Percentiles rank a stretch among this genome's conserved stretches.
Evolutionary conservation across 73 alveolate genomes (phyloP).

Genomic region (Urostyla sp.): DNA sequence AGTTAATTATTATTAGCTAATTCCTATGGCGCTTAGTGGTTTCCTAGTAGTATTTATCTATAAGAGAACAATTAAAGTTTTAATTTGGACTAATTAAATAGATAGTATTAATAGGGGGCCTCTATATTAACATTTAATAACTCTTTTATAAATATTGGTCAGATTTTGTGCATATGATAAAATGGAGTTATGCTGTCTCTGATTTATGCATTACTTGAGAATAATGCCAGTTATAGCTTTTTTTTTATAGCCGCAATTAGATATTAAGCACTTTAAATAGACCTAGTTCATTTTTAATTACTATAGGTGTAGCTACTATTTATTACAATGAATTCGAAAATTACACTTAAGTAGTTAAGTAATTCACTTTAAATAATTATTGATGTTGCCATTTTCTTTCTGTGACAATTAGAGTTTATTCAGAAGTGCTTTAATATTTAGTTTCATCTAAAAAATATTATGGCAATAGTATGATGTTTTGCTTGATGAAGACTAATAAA

Average conservation of each 20-base stretch:
- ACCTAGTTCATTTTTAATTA: neutral
- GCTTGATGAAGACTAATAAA: slow-evolving; percentile 42
- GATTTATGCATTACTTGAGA: neutral
- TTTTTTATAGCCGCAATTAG: too few species aligned
- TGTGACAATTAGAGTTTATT: neutral
- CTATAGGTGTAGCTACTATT: slow-evolving; percentile 5
- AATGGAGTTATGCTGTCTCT: neutral
- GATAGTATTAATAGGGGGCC: neutral
- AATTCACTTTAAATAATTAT: neutral
- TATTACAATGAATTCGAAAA: neutral
- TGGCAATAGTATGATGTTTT: slow-evolving; percentile 16
- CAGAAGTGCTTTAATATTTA: slow-evolving; percentile 32
- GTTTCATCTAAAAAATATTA: slow-evolving; percentile 49
- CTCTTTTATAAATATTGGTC: neutral
- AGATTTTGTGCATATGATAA: slow-evolving; percentile 8
- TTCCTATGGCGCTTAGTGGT: too few species aligned
- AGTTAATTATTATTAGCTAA: too few species aligned
- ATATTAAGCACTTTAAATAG: neutral
- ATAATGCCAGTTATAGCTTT: neutral
- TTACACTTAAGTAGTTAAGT: neutral
- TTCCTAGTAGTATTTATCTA: too few species aligned
- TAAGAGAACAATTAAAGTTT: too few species aligned
- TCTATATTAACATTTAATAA: neutral
- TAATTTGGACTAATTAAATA: too few species aligned
- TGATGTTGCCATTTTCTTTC: neutral